Conservation (phyloP, 768 basidiomycete species). For the Agrocybe pediades region DNA sequence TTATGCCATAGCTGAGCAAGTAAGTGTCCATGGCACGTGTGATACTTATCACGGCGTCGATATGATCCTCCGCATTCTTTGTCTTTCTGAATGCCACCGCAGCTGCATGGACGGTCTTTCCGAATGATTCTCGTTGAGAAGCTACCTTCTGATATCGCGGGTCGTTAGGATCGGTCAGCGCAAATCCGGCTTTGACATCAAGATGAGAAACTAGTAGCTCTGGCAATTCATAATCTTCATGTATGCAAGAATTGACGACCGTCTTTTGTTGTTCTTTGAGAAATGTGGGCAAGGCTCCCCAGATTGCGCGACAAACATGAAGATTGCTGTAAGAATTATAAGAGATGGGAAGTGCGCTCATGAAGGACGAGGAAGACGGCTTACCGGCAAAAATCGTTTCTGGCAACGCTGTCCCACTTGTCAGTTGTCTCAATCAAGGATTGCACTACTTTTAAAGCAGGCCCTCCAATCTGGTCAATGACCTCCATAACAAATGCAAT, state of each 20-base stretch:
- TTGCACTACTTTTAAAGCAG: slow-evolving; percentile 69
- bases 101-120: slow-evolving; percentile 66
- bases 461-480: slow-evolving; percentile 66
- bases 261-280: slow-evolving; percentile 58
- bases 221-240: slow-evolving; percentile 64
- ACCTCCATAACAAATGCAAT: slow-evolving; percentile 81
- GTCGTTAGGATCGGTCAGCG: slow-evolving; percentile 73
- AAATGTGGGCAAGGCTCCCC: slow-evolving; percentile 77
- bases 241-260: slow-evolving; percentile 57
- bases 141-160: slow-evolving; percentile 69
- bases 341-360: slow-evolving; percentile 1
- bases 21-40: slow-evolving; percentile 76
- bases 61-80: slow-evolving; percentile 75
- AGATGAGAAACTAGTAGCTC: slow-evolving; percentile 69
- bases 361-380: background rate
- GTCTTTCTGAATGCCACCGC: slow-evolving; percentile 63
- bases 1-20: slow-evolving; percentile 71
- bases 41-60: slow-evolving; percentile 79
- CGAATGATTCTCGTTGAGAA: slow-evolving; percentile 63
- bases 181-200: slow-evolving; percentile 73
- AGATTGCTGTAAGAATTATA: slow-evolving; percentile 48
- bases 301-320: slow-evolving; percentile 71
- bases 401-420: slow-evolving; percentile 64
- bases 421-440: slow-evolving; percentile 52
- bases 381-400: slow-evolving; percentile 86